Evolutionary conservation across 768 basidiomycete genomes (phyloP), one percentile per base, ranked within the genome.

Genomic region (Leccinum longicurvipes): DNA sequence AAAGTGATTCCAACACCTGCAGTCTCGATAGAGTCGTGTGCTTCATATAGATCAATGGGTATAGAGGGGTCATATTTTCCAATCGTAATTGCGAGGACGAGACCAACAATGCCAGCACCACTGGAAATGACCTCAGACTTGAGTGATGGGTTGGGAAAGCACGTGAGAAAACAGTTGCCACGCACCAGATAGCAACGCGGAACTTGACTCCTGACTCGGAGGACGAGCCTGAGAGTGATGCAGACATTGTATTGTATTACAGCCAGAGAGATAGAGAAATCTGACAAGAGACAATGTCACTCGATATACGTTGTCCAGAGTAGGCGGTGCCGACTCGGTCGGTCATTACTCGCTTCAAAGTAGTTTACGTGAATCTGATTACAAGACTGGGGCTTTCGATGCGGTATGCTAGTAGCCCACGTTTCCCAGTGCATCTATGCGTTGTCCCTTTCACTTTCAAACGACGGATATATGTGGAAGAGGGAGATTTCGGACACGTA

Each of bases 11-110:
- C 77, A 5, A 73, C 73, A 15, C 78, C 78, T 5, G 71, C 61
- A 15, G 72, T 70, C 3, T 70, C 70, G 39, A 78, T 65, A 23
- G 74, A 72, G 3, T 70, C 54, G 14, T 72, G 74, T 3, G 77
- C 72, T 66, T 83, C 81, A 60, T 81, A 82, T 2, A 81, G 52
- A 54, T 76, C 68, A 7, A 78, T 70, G 50, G 72, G 65, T 10
- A 78, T 60, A 4, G 58, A 60, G 14, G 55, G 53, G 60, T 74
- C 60, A 42, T 70, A 70, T 45, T 63, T 63, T 25, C 65, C 71
- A 24, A 77, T 67, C 5, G 72, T 66, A n/a, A 68, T 67, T 0
- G 79, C 75, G 17, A 82, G 72, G 0, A 73, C 68, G 9, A 80
- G 67, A 11, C 79, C 79, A 19, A 72, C 76, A 41, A 79, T 74